A percentile compares a stretch with the other conserved stretches of the same genome.
Conservation (phyloP, 176 grass and related monocot genomes). For the Ensete ventricosum region DNA sequence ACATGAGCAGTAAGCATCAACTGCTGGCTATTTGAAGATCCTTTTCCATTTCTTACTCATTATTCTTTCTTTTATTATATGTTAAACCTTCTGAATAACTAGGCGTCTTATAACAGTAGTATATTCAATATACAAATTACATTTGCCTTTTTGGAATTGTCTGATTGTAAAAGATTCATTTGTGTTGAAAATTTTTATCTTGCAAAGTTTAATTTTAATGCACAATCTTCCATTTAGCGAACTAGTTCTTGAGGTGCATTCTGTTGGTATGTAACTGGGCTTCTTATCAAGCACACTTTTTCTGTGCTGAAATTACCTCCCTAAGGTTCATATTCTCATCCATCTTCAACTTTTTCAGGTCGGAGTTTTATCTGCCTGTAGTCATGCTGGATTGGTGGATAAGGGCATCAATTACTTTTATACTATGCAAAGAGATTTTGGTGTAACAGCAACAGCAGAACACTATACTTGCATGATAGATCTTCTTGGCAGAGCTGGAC, state of each 20-base stretch:
- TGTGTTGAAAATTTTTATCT: not conserved
- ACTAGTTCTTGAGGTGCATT: not conserved
- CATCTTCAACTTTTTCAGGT: conserved; percentile 39
- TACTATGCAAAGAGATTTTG: conserved; percentile 56
- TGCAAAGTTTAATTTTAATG: not conserved
- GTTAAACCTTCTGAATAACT: not conserved
- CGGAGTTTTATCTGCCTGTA: conserved; percentile 80
- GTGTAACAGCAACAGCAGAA: conserved; percentile 62
- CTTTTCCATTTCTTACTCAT: not conserved
- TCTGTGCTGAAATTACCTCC: not conserved
- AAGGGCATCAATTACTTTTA: conserved; percentile 82
- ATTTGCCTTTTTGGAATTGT: not conserved
- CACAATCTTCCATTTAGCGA: not conserved
- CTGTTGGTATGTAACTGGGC: not conserved
- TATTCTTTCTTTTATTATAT: not conserved
- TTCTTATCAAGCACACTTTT: not conserved
- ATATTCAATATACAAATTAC: not conserved
- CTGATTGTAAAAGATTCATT: not conserved
- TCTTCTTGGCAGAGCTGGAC: conserved; percentile 71
- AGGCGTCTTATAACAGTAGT: too few relatives aligned
- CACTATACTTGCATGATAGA: conserved; percentile 97
- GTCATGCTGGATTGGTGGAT: conserved; percentile 74
- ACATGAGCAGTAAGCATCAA: not conserved
- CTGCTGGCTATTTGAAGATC: not conserved
- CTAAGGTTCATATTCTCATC: conserved; percentile 14